A percentile compares a stretch with the other conserved stretches of the same genome.
phyloP scores from a whole-genome alignment of 1,284 basidiomycete genomes.

The Boletus albobrunnescens region DNA sequence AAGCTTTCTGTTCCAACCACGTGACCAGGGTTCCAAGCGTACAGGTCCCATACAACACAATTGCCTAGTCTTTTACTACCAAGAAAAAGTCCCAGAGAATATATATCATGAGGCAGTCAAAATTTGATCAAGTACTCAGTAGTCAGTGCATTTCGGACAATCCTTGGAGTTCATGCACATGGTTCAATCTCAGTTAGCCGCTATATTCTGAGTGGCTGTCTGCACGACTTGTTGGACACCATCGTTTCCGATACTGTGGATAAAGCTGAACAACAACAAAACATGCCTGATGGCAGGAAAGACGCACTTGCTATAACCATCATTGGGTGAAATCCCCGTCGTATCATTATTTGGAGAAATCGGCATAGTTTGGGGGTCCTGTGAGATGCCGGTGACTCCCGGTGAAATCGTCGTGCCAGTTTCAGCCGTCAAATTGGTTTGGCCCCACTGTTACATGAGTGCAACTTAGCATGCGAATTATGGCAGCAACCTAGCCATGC shows the following conservation, averaged over 20 bases:
- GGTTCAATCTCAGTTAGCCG: constrained; percentile 10
- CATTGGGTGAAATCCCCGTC: constrained; percentile 54
- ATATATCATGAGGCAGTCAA: neutral
- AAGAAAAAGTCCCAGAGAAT: constrained; percentile 3
- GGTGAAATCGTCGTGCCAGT: constrained; percentile 40
- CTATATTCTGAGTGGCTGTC: constrained; percentile 29
- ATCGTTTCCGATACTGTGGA: constrained; percentile 23
- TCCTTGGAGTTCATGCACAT: neutral
- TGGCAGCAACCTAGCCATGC: constrained; percentile 7
- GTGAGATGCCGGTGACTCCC: constrained; percentile 30
- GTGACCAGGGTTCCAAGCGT: too few relatives aligned
- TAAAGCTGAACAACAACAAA: constrained; percentile 4
- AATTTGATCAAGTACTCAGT: neutral
- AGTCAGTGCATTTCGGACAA: neutral
- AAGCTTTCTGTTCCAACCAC: constrained; percentile 5
- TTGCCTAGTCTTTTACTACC: neutral
- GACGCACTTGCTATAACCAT: constrained; percentile 50
- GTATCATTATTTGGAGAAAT: constrained; percentile 32
- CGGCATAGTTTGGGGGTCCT: constrained; percentile 33
- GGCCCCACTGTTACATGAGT: constrained; percentile 44
- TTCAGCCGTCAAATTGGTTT: constrained; percentile 42
- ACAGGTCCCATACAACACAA: neutral
- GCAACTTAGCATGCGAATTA: constrained; percentile 8
- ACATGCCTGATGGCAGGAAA: neutral
- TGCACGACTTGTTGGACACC: constrained; percentile 21